Conservation (phyloP, 2,329 filamentous ascomycete species). For the Sclerotinia nivalis region DNA sequence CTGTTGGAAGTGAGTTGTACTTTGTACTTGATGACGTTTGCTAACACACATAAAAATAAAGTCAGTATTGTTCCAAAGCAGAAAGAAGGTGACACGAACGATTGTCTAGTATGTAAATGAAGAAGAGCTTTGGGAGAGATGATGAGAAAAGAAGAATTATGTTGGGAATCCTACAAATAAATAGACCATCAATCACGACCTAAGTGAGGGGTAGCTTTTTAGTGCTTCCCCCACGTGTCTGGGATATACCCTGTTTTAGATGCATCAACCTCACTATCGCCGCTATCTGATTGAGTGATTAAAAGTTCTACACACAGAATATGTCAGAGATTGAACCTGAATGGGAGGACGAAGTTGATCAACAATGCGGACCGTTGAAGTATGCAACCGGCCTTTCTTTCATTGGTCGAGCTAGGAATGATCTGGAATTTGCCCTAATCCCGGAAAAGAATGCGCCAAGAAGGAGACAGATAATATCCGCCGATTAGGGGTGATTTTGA, state of each 20-base stretch:
- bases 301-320: not conserved
- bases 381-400: not conserved
- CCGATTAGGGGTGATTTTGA: too few species aligned
- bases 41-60: not conserved
- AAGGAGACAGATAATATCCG: too few species aligned
- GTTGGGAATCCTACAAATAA: conserved; percentile 4
- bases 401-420: not conserved
- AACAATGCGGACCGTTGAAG: not conserved
- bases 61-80: not conserved
- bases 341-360: not conserved
- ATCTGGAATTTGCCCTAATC: too few species aligned
- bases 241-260: not conserved
- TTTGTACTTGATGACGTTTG: conserved; percentile 25
- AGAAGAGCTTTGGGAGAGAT: not conserved
- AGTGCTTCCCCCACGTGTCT: not conserved
- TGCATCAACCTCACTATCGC: conserved; percentile 4
- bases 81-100: conserved; percentile 9
- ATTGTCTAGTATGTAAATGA: not conserved
- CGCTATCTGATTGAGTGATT: conserved; percentile 20
- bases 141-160: not conserved
- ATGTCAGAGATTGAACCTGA: not conserved
- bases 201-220: conserved; percentile 22
- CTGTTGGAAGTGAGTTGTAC: conserved; percentile 32
- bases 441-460: too few species aligned
- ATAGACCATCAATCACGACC: not conserved